Evolutionary conservation across 768 basidiomycete genomes (phyloP), one percentile per base, ranked within the genome.

Genomic region (Albatrellus ellisii): DNA sequence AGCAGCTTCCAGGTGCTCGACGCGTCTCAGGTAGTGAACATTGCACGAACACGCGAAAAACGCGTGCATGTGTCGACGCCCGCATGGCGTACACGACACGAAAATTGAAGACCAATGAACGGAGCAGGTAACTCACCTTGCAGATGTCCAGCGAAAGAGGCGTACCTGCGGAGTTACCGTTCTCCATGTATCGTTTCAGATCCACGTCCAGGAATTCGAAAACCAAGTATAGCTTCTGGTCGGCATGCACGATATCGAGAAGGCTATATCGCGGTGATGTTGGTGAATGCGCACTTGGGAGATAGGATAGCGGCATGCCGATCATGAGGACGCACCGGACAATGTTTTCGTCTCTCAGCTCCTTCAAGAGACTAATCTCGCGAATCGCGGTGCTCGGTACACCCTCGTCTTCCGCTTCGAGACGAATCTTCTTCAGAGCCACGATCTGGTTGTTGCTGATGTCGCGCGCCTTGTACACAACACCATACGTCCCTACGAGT

Each of bases 331-430:
- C 69, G 52, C 57, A 85, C 95, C 78, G 76, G 57, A 99, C 95
- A 55, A 98, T 88, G 58, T 97, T 88, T 26, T 90, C 87, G 59
- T 98, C 86, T 59, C 86, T 88, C 54, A 99, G 72, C 59, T 99
- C 95, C 62, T 98, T 99, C 52, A 99, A 64, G 47, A 99, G 63
- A 64, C 87, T 90, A 62, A 99, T 99, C 68, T 99, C 95, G 39
- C 95, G 77, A 55, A 99, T 99, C 42, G 94, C 92, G 4, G 95
- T 99, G 49, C 84, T 88, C 7, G 95, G 95, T 17, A 99, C 95
- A 36, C 95, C 95, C 61, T 99, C 95, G 56, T 99, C 95, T 62
- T 98, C 95, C 14, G 91, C 90, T 59, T 98, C 95, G 21, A 99
- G 76, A 29, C 95, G 69, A 58, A 99, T 98, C 72, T 99, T 99